Conservation (phyloP, 306 rosid species). For the Geum urbanum region DNA sequence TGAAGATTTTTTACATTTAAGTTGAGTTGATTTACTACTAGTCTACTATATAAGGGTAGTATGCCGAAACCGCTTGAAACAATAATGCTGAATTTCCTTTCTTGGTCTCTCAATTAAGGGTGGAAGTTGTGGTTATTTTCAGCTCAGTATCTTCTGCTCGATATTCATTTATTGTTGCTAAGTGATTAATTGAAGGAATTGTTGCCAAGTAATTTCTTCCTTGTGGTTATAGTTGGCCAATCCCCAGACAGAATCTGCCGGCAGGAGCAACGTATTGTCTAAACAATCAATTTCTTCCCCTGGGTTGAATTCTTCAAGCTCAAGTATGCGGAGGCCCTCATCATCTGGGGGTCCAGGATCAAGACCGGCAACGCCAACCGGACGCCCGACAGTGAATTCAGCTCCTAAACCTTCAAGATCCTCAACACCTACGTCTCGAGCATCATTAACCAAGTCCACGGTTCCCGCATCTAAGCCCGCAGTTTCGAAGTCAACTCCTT, state of each 20-base stretch:
- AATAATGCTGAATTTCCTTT: not conserved
- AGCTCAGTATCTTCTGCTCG: conserved; percentile 14
- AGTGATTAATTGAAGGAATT: conserved; percentile 15
- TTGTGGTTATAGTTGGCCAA: conserved; percentile 66
- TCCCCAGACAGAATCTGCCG: conserved; percentile 58
- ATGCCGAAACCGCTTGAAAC: not conserved
- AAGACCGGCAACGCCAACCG: conserved; percentile 82
- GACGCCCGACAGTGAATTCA: conserved; percentile 55
- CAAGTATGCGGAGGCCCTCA: conserved; percentile 69
- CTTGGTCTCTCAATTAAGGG: conserved; percentile 2
- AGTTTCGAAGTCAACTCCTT: conserved; percentile 17
- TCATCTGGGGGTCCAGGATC: conserved; percentile 92
- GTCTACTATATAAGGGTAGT: not conserved
- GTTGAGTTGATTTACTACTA: not conserved
- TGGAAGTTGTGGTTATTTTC: conserved; percentile 5
- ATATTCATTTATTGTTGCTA: conserved; percentile 19
- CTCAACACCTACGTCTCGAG: conserved; percentile 83
- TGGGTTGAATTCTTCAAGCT: conserved; percentile 61
- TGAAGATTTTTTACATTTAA: not conserved
- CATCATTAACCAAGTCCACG: conserved; percentile 49
- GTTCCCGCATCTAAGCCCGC: conserved; percentile 45
- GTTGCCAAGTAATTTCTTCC: conserved; percentile 29
- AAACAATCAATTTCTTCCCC: conserved; percentile 73
- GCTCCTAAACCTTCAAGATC: conserved; percentile 70
- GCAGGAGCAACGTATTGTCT: conserved; percentile 51